Conservation (phyloP, 2,329 filamentous ascomycete genomes). For the Aspergillus spinulosporus region DNA sequence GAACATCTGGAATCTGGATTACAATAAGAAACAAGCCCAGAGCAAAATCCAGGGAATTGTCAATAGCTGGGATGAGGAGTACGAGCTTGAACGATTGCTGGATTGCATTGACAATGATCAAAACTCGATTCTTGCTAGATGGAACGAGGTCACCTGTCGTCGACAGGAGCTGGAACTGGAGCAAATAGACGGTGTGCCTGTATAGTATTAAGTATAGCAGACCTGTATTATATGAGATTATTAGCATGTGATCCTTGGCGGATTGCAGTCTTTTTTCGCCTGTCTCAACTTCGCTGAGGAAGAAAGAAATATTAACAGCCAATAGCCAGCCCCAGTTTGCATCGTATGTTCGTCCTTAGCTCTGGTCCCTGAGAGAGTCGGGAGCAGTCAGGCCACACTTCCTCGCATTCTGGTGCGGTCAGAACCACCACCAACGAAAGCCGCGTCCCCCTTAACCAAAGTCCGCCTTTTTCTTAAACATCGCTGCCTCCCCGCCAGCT, state of each 20-base stretch:
- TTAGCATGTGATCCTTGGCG: constrained; percentile 13
- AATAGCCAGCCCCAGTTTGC: neutral
- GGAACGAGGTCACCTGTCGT: constrained; percentile 19
- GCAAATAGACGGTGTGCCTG: neutral
- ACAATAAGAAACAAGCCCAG: neutral
- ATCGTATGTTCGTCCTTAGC: constrained; percentile 9
- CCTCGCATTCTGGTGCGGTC: neutral
- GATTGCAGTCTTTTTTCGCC: neutral
- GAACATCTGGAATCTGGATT: neutral
- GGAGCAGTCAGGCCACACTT: constrained; percentile 12
- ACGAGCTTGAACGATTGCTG: constrained; percentile 28
- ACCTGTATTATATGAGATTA: neutral
- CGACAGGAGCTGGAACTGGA: neutral
- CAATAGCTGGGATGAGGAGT: constrained; percentile 32
- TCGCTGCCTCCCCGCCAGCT: neutral
- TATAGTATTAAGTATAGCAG: neutral
- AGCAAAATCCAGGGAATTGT: constrained; percentile 10
- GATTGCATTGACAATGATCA: constrained; percentile 20
- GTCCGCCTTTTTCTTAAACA: neutral
- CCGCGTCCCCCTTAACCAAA: constrained; percentile 4
- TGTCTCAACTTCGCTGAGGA: neutral
- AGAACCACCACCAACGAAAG: neutral
- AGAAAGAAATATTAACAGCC: constrained; percentile 1
- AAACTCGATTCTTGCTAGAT: constrained; percentile 18
- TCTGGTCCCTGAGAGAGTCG: constrained; percentile 1